phyloP scores from a whole-genome alignment of 2,329 filamentous ascomycete genomes.

The Fusarium oligoseptatum region DNA sequence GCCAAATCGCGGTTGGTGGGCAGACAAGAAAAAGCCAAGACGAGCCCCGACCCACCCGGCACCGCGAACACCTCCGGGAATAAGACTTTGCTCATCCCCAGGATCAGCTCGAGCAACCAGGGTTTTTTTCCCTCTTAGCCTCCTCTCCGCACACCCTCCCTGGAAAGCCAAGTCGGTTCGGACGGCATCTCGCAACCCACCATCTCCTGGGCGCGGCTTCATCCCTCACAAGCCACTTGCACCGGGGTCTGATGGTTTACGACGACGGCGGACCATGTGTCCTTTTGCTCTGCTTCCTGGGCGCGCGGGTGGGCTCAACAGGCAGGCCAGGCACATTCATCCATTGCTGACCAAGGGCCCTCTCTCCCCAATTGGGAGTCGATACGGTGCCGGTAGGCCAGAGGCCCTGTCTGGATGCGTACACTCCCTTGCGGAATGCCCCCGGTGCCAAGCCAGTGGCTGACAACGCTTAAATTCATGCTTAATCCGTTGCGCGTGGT shows the following conservation, averaged over 20 bases:
- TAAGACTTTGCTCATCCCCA: conserved; percentile 39
- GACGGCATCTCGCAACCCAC: conserved; percentile 54
- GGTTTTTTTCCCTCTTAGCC: conserved; percentile 16
- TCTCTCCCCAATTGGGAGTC: conserved; percentile 29
- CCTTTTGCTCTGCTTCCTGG: conserved; percentile 28
- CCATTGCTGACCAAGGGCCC: conserved; percentile 5
- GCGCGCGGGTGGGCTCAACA: conserved; percentile 14
- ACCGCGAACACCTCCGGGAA: conserved; percentile 48
- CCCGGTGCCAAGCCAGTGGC: conserved; percentile 58
- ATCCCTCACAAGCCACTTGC: conserved; percentile 43
- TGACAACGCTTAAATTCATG: conserved; percentile 66
- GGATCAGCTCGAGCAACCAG: conserved; percentile 36
- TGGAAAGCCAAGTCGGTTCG: conserved; percentile 55
- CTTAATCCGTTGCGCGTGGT: conserved; percentile 56
- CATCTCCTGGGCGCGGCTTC: conserved; percentile 31
- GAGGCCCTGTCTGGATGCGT: conserved; percentile 14
- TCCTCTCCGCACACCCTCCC: conserved; percentile 33
- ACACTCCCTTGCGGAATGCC: conserved; percentile 43
- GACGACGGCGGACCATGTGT: conserved; percentile 39
- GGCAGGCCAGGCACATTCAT: background rate
- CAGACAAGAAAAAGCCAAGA: conserved; percentile 15
- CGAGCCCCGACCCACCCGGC: conserved; percentile 41
- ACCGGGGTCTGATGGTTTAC: background rate
- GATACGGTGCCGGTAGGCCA: background rate
- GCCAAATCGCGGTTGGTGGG: conserved; percentile 15